These are phyloP conservation scores for Cryptococcus wingfieldii DNA, from an alignment of 1,284 basidiomycete genomes.

Conservation along the genomic window DNA sequence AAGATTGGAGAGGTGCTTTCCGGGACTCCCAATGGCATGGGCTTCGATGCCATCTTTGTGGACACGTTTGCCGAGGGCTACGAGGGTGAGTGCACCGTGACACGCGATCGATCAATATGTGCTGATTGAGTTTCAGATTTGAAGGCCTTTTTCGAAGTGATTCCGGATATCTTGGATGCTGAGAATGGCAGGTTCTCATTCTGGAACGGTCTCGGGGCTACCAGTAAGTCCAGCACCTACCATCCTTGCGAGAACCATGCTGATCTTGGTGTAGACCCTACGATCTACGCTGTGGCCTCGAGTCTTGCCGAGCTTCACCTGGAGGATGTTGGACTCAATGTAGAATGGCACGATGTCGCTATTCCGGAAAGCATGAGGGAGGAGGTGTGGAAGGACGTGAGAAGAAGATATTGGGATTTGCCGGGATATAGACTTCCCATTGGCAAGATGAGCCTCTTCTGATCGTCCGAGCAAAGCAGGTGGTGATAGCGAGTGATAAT, in stretches of 20 bases:
- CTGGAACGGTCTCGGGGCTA: conserved; percentile 95
- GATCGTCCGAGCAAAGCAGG: background rate
- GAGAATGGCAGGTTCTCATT: conserved; percentile 82
- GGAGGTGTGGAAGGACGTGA: conserved; percentile 49
- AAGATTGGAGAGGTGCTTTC: conserved; percentile 41
- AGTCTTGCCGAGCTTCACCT: conserved; percentile 82
- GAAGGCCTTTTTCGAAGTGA: conserved; percentile 72
- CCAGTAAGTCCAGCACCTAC: conserved; percentile 57
- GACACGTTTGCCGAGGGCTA: conserved; percentile 94
- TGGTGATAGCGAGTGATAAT: too few species aligned
- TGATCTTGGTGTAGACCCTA: conserved; percentile 56
- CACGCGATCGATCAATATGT: conserved; percentile 7
- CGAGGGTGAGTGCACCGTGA: conserved; percentile 51
- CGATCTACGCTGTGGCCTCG: conserved; percentile 90
- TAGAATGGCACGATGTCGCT: conserved; percentile 46
- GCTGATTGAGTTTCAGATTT: conserved; percentile 55
- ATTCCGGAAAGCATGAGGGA: conserved; percentile 44
- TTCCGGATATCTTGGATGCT: conserved; percentile 76
- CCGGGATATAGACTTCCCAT: conserved; percentile 47
- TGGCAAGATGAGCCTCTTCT: conserved; percentile 33
- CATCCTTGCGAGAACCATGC: background rate
- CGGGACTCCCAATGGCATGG: conserved; percentile 44
- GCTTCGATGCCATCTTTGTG: conserved; percentile 89
- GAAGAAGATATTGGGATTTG: conserved; percentile 48
- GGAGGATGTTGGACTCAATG: conserved; percentile 63